Conservation (phyloP, 805 yeast species). For the Candida odintsovae region DNA sequence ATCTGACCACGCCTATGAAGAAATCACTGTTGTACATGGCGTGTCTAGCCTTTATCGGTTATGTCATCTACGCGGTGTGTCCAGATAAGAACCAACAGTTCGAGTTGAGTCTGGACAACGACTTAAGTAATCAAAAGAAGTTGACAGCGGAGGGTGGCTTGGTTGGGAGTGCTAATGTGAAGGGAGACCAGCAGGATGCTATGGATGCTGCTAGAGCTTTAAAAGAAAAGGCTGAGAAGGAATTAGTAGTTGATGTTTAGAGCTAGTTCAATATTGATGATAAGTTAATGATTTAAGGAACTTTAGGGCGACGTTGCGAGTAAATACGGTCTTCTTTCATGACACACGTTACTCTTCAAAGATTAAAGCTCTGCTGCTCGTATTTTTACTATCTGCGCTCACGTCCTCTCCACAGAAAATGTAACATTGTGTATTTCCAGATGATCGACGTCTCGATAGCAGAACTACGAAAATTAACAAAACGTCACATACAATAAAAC, state of each 20-base stretch:
- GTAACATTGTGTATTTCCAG: too few relatives aligned
- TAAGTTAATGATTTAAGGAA: too few relatives aligned
- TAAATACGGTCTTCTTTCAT: too few relatives aligned
- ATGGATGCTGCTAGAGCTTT: not conserved
- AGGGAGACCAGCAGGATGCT: not conserved
- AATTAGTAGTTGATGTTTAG: not conserved
- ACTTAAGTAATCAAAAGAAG: not conserved
- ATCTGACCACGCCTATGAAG: not conserved
- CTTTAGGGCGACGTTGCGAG: too few relatives aligned
- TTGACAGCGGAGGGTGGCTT: not conserved
- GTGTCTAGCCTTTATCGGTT: not conserved
- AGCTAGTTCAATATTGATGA: too few relatives aligned
- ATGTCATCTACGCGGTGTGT: not conserved
- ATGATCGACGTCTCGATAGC: too few relatives aligned
- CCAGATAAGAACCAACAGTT: not conserved
- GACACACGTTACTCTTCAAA: too few relatives aligned
- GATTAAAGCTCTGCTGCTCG: too few relatives aligned
- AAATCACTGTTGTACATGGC: not conserved
- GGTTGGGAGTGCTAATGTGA: not conserved
- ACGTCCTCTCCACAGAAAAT: too few relatives aligned
- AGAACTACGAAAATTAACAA: not conserved
- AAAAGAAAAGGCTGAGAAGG: not conserved
- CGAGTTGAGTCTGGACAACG: not conserved
- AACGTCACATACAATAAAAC: not conserved
- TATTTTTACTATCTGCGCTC: too few relatives aligned